Evolutionary conservation across 495 filamentous ascomycete species (phyloP).

Genomic region (Pyronema domesticum): DNA sequence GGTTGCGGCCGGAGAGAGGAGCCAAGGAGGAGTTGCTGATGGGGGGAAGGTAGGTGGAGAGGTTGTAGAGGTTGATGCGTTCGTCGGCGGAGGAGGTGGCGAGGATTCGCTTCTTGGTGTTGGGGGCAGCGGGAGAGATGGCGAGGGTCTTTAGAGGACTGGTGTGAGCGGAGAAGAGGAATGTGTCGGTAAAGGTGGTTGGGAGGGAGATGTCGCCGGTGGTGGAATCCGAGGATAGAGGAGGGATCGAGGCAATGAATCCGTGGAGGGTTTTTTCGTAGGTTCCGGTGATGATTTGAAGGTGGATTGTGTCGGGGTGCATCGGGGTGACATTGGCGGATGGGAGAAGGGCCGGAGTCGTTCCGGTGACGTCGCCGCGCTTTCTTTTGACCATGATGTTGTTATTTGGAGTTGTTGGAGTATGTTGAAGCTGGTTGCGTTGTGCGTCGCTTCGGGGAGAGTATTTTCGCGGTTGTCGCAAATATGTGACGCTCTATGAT

Average conservation of each 20-base stretch:
- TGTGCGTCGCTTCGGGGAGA: too few species aligned
- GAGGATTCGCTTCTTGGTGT: constrained; percentile 51
- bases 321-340: constrained; percentile 9
- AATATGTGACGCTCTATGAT: too few species aligned
- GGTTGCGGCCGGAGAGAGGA: constrained; percentile 54
- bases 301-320: constrained; percentile 29
- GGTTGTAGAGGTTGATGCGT: constrained; percentile 80
- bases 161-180: constrained; percentile 84
- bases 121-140: constrained; percentile 47
- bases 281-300: constrained; percentile 84
- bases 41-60: constrained; percentile 54
- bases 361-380: constrained; percentile 30
- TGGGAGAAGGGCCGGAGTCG: constrained; percentile 18
- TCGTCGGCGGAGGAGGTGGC: constrained; percentile 85
- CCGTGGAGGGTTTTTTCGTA: constrained; percentile 92
- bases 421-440: not conserved
- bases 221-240: constrained; percentile 11
- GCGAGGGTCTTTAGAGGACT: constrained; percentile 82
- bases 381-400: constrained; percentile 60
- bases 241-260: constrained; percentile 51
- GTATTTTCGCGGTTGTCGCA: too few species aligned
- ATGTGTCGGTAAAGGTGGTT: constrained; percentile 62
- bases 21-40: constrained; percentile 33
- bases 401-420: not conserved
- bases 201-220: constrained; percentile 29